These are phyloP conservation scores for Litchi chinensis DNA, from an alignment of 345 rosid species.

Conservation along the genomic window DNA sequence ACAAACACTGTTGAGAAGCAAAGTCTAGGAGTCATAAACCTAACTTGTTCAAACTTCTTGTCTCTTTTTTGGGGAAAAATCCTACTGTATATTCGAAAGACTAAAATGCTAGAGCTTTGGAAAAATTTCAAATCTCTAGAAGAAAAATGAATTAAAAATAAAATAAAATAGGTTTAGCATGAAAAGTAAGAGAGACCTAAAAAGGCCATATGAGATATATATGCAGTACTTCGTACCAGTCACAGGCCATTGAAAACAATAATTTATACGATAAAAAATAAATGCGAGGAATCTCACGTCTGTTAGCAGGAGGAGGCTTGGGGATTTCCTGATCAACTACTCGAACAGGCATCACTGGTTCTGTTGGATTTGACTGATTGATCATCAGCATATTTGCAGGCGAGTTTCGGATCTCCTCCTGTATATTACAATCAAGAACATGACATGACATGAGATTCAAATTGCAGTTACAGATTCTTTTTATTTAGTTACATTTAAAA, in stretches of 20 bases:
- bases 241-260: background rate
- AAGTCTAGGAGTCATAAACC: conserved; percentile 1
- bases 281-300: conserved; percentile 59
- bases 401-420: conserved; percentile 85
- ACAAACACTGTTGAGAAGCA: conserved; percentile 13
- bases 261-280: background rate
- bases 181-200: conserved; percentile 5
- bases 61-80: background rate
- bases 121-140: background rate
- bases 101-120: background rate
- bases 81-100: conserved; percentile 5
- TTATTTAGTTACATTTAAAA: no score
- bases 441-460: background rate
- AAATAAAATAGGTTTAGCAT: background rate
- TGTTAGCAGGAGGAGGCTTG: conserved; percentile 69
- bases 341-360: conserved; percentile 49
- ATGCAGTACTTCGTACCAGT: background rate
- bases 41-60: background rate
- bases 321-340: conserved; percentile 61
- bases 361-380: conserved; percentile 65
- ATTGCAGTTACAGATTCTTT: background rate
- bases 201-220: background rate
- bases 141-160: background rate
- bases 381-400: conserved; percentile 68
- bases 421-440: background rate